A percentile compares a stretch with the other conserved stretches of the same genome.
Conservation (phyloP, 805 yeast genomes). For the Ascoidea asiatica region DNA sequence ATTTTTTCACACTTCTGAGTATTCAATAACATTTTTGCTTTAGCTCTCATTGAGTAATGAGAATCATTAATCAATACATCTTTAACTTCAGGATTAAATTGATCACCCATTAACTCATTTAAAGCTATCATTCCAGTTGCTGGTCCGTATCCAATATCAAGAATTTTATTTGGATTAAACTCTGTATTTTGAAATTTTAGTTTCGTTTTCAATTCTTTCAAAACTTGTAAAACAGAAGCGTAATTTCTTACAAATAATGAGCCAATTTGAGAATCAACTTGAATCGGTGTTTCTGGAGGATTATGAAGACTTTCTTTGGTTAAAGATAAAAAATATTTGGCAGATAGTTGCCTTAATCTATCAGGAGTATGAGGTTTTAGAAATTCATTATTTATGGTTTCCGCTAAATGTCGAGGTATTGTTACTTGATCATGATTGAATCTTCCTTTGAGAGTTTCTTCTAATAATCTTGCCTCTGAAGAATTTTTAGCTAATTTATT, state of each 20-base stretch:
- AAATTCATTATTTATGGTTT: conserved; percentile 52
- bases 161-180: conserved; percentile 52
- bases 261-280: conserved; percentile 72
- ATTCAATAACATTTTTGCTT: conserved; percentile 67
- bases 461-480: conserved; percentile 32
- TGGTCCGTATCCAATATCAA: conserved; percentile 85
- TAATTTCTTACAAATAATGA: conserved; percentile 74
- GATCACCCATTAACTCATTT: conserved; percentile 65
- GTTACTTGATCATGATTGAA: conserved; percentile 35
- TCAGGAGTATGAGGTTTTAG: conserved; percentile 48
- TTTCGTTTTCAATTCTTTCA: conserved; percentile 51
- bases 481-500: conserved; percentile 12
- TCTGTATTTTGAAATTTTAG: conserved; percentile 20
- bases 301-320: conserved; percentile 40
- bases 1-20: conserved; percentile 43
- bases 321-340: conserved; percentile 36
- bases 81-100: conserved; percentile 45
- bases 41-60: conserved; percentile 53
- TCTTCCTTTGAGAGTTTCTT: conserved; percentile 42
- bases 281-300: conserved; percentile 29
- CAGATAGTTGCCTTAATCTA: conserved; percentile 47
- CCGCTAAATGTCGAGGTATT: conserved; percentile 44
- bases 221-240: conserved; percentile 50
- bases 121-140: conserved; percentile 83
- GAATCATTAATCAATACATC: conserved; percentile 64